Conservation (phyloP, 2,329 filamentous ascomycete genomes). For the Tolypocladium amazonense region DNA sequence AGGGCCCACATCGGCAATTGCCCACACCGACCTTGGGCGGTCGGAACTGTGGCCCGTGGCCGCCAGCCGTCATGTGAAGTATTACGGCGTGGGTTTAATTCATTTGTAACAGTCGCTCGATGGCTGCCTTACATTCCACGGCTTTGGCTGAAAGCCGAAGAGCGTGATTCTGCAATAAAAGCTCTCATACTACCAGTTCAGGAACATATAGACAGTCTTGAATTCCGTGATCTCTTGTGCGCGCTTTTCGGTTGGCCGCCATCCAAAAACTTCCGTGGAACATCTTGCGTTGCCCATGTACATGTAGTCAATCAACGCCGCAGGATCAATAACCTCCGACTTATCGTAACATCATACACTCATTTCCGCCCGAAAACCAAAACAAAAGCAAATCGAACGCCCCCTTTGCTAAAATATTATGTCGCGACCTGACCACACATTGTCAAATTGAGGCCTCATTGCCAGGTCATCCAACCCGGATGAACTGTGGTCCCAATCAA, state of each 20-base stretch:
- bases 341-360: background rate
- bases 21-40: too few relatives aligned
- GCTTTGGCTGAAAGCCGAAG: background rate
- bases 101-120: too few relatives aligned
- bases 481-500: conserved; percentile 14
- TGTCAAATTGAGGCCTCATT: conserved; percentile 9
- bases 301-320: too few relatives aligned
- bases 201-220: too few relatives aligned
- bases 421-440: conserved; percentile 10
- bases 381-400: background rate
- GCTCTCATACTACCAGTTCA: background rate
- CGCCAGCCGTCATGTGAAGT: background rate
- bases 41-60: too few relatives aligned
- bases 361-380: background rate
- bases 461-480: conserved; percentile 9
- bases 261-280: too few relatives aligned
- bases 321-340: background rate
- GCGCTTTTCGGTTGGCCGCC: too few relatives aligned
- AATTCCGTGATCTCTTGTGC: too few relatives aligned
- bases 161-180: background rate
- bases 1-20: background rate
- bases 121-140: background rate
- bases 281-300: too few relatives aligned
- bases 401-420: conserved; percentile 8
- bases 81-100: background rate